Percentiles rank a stretch among this genome's conserved stretches.
Conservation (phyloP, 805 yeast genomes). For the Teunomyces cretensis region DNA sequence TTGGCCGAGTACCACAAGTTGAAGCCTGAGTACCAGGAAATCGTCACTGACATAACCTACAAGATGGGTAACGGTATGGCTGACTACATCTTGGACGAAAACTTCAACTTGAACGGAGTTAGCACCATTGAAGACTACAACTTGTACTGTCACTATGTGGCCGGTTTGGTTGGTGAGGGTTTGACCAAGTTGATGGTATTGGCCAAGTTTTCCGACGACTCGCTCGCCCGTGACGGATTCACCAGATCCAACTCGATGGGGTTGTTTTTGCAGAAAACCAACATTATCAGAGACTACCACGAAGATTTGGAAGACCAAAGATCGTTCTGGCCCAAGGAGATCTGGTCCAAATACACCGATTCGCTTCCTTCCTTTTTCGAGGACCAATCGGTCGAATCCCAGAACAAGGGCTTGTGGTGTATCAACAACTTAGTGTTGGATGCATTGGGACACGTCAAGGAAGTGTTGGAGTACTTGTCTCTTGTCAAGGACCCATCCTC, state of each 20-base stretch:
- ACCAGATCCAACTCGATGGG: conserved; percentile 85
- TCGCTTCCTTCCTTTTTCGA: conserved; percentile 56
- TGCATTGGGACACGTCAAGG: conserved; percentile 74
- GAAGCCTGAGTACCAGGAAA: conserved; percentile 72
- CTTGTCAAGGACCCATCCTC: conserved; percentile 76
- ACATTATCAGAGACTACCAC: conserved; percentile 90
- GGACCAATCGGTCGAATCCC: conserved; percentile 37
- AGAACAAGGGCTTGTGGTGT: conserved; percentile 68
- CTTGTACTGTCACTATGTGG: conserved; percentile 93
- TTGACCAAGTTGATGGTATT: conserved; percentile 76
- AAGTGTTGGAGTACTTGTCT: conserved; percentile 72
- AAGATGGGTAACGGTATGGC: conserved; percentile 99
- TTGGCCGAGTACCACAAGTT: conserved; percentile 71
- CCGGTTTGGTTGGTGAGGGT: conserved; percentile 97
- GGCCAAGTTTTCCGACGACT: conserved; percentile 65
- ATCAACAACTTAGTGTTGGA: conserved; percentile 77
- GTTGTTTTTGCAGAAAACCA: conserved; percentile 89
- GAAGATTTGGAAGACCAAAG: conserved; percentile 92
- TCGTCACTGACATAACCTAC: conserved; percentile 71
- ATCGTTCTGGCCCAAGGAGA: conserved; percentile 93
- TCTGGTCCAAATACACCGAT: conserved; percentile 82
- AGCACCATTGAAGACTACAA: conserved; percentile 79
- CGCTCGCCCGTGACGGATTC: conserved; percentile 50
- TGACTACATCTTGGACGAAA: conserved; percentile 75
- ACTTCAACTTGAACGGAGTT: conserved; percentile 78